Conservation (phyloP, 2,329 filamentous ascomycete species). For the Aspergillus aculeatinus region DNA sequence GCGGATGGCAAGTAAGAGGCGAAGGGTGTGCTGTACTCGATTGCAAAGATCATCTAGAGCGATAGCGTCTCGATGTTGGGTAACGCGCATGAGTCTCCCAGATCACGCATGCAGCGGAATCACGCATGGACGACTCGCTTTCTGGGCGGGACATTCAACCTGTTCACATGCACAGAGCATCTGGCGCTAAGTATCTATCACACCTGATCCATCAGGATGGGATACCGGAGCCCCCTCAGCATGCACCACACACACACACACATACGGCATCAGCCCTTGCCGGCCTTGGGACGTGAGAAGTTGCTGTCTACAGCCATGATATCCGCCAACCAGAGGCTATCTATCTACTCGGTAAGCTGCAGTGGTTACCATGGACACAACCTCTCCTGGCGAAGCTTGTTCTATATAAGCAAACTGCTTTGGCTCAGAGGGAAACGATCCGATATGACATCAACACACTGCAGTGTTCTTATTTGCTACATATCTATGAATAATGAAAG, state of each 20-base stretch:
- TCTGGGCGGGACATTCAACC: not conserved
- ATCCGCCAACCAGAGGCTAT: not conserved
- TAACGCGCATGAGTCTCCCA: not conserved
- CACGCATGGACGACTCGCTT: not conserved
- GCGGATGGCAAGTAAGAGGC: slow-evolving; percentile 19
- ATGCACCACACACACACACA: too few relatives aligned
- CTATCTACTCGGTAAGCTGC: not conserved
- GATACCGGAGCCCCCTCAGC: not conserved
- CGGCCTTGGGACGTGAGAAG: not conserved
- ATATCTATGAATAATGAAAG: not conserved
- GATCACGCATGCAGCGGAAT: too few relatives aligned
- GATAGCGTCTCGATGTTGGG: not conserved
- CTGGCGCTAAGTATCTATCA: not conserved
- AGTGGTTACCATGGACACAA: not conserved
- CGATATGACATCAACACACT: not conserved
- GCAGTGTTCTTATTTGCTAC: not conserved
- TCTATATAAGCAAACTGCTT: not conserved
- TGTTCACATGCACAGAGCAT: not conserved
- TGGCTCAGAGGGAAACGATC: not conserved
- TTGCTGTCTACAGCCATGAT: not conserved
- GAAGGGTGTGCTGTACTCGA: not conserved
- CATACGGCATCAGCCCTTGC: not conserved
- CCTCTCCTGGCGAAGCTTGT: not conserved
- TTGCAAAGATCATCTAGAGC: not conserved
- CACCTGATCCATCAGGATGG: not conserved